Evolutionary conservation across 169 alveolate genomes (phyloP), one percentile per base, ranked within the genome.

Genomic region (Plasmodium vinckei): DNA sequence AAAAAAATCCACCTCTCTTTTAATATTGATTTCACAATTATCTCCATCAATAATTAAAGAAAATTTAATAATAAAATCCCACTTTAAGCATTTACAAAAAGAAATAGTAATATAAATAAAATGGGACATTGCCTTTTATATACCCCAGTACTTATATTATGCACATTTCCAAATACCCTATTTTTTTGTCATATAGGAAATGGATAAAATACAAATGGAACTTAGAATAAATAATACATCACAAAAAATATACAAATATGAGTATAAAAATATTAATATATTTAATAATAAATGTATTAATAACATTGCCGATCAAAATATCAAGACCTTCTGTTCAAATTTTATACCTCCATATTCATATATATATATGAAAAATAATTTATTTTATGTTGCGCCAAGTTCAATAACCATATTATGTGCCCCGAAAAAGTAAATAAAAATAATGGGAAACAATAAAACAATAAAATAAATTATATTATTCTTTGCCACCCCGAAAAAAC

Each of bases 301-400:
- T 46, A 67, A 68, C 21, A 27, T 70, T 33, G 56, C 17, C 44
- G 75, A 64, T 13, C 73, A 70, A 70, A 27, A 73, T 39, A 86
- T 86, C 54, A 71, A 86, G 59, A 70, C 91, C 21, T 59, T 44
- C 70, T 86, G 87, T 53, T 86, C 91, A 15, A 59, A 86, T 53
- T 86, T 71, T 54, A 12, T 86, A 46, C 91, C 91, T 7, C 51
- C 91, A 15, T 86, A 86, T 44, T 70, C 91, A 2, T 86, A 86
- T 64, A 68, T 86, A 68, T 17, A 86, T 42, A 87, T 33, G n/a
- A 23, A 86, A 64, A 86, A 86, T 54, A 86, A 86, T 25, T 25
- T 70, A 15, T 86, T 86, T 60, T 86, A 60, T 54, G 56, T 86
- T 65, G 17, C 91, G 1, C 91, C 91, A 6, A 86, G 87, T 23